Base-by-base conservation (phyloP, 768 basidiomycete genomes). In the Panaeolus papilionaceus region DNA sequence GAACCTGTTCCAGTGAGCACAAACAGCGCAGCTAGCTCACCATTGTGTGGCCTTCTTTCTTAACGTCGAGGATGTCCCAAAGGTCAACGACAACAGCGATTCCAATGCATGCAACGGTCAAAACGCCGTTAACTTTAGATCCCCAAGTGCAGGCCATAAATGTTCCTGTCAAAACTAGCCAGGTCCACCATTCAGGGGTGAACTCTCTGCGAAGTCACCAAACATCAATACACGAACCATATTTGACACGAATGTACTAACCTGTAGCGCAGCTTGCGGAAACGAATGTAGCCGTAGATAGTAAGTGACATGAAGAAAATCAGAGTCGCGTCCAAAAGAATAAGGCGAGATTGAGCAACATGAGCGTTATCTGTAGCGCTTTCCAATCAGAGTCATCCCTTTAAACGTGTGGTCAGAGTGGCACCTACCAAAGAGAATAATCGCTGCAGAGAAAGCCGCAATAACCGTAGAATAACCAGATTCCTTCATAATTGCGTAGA, bases 401-500 rank as follows among this genome's bases (percentile, higher is more conserved):
- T 11, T 33, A 23, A 58, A 40, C 66, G 45, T n/a, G 39, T 9
- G 26, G 28, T 58, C 38, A 33, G 62, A 65, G 23, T 12, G 28
- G 49, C 16, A 83, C 93, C 62, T 74, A 96, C 97, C 98, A 71
- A 99, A 95, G 0, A 97, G 82, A 69, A 99, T 80, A 33, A 99
- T 80, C 61, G 81, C 81, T 0, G 97, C 95, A 49, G 95, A 96
- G 76, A 99, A 97, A 0, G 94, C 90, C 7, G 95, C 90, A 67
- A 99, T 89, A 42, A 95, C 81, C 5, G 95, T 93, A 0, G 96
- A 95, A 76, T 97, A 98, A 6, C 98, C 98, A 68, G 92, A 92
- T 83, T 99, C 96, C 79, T 98, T 93, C 98, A 99, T 99, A 78
- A 97, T 98, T 26, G 87, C 92, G 74, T 96, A 99, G 0, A 99